These are phyloP conservation scores for Wallemia mellicola DNA, from an alignment of 1,284 basidiomycete species.

Conservation along the genomic window DNA sequence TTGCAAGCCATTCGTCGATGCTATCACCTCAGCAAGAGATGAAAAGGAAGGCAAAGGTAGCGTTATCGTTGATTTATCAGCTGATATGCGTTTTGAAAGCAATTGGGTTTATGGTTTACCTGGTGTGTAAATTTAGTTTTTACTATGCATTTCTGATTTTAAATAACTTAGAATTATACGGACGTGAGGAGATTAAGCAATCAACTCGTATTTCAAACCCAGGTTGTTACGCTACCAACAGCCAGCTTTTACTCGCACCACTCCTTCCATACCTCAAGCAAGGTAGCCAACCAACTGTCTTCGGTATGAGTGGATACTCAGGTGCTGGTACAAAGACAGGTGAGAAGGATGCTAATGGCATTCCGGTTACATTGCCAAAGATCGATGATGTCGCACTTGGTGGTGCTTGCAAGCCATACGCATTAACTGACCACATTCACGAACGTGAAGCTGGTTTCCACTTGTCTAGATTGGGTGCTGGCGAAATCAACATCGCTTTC, in stretches of 20 bases:
- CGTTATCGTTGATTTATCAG: constrained; percentile 71
- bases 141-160: constrained; percentile 5
- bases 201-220: constrained; percentile 82
- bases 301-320: constrained; percentile 77
- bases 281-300: constrained; percentile 47
- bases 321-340: constrained; percentile 69
- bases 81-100: constrained; percentile 81
- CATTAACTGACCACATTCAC: constrained; percentile 91
- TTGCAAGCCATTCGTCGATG: constrained; percentile 91
- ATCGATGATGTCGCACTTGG: constrained; percentile 41
- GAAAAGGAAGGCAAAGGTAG: constrained; percentile 26
- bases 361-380: constrained; percentile 50
- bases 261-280: constrained; percentile 40
- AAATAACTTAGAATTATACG: constrained; percentile 46
- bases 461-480: constrained; percentile 28
- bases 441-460: constrained; percentile 75
- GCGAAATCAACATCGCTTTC: constrained; percentile 40
- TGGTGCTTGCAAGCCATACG: constrained; percentile 52
- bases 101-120: constrained; percentile 95
- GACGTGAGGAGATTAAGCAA: constrained; percentile 31
- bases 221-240: constrained; percentile 84
- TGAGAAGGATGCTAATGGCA: constrained; percentile 28
- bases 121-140: constrained; percentile 35
- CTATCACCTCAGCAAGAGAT: constrained; percentile 40
- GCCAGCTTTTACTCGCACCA: constrained; percentile 71